These are phyloP conservation scores for Yamadazyma sp. DNA, from an alignment of 1,139 yeast genomes.

Conservation along the genomic window DNA sequence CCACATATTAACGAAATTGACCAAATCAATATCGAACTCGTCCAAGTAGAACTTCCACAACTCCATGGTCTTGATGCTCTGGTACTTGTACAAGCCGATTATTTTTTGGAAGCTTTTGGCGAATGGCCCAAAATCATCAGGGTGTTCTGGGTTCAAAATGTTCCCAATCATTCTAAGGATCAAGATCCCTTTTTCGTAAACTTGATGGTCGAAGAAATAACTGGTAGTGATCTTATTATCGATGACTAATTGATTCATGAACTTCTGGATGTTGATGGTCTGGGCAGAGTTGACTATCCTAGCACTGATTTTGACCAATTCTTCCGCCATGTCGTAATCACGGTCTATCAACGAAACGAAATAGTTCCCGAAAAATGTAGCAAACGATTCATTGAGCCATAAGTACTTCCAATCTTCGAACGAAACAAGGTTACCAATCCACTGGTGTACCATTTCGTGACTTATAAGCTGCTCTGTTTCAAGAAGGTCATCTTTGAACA, in stretches of 20 bases:
- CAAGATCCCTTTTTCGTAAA: constrained; percentile 67
- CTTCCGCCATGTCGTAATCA: constrained; percentile 21
- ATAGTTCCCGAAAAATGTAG: constrained; percentile 63
- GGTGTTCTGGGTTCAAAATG: constrained; percentile 23
- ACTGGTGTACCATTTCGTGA: constrained; percentile 76
- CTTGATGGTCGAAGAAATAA: constrained; percentile 47
- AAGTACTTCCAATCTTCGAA: constrained; percentile 66
- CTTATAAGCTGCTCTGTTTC: constrained; percentile 58
- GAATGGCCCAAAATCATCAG: constrained; percentile 20
- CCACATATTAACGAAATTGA: constrained; percentile 58
- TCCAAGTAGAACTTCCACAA: constrained; percentile 49
- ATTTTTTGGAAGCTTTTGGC: constrained; percentile 42
- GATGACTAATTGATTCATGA: constrained; percentile 23
- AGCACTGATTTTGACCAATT: constrained; percentile 36
- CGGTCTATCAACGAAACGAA: constrained; percentile 31
- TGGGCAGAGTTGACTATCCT: constrained; percentile 41
- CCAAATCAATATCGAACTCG: constrained; percentile 31
- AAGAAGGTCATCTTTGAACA: constrained; percentile 19
- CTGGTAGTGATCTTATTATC: constrained; percentile 22
- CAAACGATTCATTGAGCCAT: constrained; percentile 77
- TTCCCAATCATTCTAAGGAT: constrained; percentile 57
- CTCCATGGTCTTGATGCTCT: constrained; percentile 53
- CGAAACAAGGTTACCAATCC: constrained; percentile 68
- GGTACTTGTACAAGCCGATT: constrained; percentile 33
- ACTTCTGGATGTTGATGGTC: constrained; percentile 21